These are phyloP conservation scores for Acrodontium crateriforme DNA, from an alignment of 2,329 filamentous ascomycete genomes.

Conservation along the genomic window DNA sequence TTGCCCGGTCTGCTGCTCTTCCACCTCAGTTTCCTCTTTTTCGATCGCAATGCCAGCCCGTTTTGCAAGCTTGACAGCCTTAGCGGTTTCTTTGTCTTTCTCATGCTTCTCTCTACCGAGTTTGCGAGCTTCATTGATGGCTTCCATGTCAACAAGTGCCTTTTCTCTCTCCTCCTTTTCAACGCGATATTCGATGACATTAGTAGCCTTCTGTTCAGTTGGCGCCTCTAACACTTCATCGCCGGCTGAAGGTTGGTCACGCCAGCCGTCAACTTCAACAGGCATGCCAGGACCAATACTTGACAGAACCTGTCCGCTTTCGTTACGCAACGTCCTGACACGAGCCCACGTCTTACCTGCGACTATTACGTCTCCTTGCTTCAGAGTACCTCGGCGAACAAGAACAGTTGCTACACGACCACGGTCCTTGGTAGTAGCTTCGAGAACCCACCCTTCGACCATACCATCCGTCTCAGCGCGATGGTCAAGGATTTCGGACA, in stretches of 20 bases:
- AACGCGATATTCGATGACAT: conserved; percentile 61
- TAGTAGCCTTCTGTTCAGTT: conserved; percentile 64
- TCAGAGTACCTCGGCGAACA: conserved; percentile 74
- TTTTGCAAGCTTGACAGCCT: no score
- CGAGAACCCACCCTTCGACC: conserved; percentile 87
- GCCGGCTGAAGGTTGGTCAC: conserved; percentile 70
- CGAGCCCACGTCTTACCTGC: conserved; percentile 81
- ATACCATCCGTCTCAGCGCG: conserved; percentile 63
- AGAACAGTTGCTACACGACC: conserved; percentile 83
- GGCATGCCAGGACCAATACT: conserved; percentile 78
- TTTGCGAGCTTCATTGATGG: conserved; percentile 55
- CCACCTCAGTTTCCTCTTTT: conserved; percentile 15
- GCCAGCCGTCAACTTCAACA: conserved; percentile 91
- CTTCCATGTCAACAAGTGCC: conserved; percentile 55
- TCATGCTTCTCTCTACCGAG: conserved; percentile 42
- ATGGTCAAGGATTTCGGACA: conserved; percentile 83
- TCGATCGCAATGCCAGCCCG: conserved; percentile 17
- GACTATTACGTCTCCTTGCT: conserved; percentile 67
- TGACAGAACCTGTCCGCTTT: conserved; percentile 57
- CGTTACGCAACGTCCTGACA: conserved; percentile 72
- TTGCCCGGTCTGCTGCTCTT: conserved; percentile 29
- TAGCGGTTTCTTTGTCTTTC: conserved; percentile 27
- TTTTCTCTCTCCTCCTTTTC: conserved; percentile 57
- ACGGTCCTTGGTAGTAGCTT: conserved; percentile 72
- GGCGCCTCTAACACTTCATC: conserved; percentile 75